Conservation (phyloP, 225 moss, liverwort and hornwort species). For the Marchantia paleacea region DNA sequence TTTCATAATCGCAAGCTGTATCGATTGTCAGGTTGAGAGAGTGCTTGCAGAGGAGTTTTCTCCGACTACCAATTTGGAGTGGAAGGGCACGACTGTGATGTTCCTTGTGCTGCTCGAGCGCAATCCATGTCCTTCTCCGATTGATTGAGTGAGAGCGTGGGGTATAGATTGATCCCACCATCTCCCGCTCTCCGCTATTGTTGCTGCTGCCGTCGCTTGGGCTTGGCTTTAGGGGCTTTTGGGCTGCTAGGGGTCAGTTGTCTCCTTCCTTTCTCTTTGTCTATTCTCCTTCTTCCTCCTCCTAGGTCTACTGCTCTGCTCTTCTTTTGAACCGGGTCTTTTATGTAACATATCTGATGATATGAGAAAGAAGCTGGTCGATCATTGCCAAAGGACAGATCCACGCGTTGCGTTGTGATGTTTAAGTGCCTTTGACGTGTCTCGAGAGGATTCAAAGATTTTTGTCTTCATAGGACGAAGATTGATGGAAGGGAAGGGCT, state of each 20-base stretch:
- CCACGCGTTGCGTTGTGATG: background rate
- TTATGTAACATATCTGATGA: background rate
- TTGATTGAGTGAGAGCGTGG: too few relatives aligned
- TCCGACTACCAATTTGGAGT: background rate
- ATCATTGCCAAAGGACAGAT: background rate
- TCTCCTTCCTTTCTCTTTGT: too few relatives aligned
- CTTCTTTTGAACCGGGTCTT: background rate
- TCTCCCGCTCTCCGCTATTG: background rate
- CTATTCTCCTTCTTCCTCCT: background rate
- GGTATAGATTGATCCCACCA: conserved; percentile 2
- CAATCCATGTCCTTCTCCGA: background rate
- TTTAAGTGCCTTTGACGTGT: background rate
- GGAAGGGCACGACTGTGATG: background rate
- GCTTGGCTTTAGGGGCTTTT: background rate
- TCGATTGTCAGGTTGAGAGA: background rate
- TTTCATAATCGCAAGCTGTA: background rate
- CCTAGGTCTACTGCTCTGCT: too few relatives aligned
- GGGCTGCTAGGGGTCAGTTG: background rate
- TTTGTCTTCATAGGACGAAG: background rate
- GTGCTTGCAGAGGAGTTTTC: background rate
- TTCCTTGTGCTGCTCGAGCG: background rate
- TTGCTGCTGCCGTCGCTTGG: too few relatives aligned
- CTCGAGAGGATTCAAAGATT: background rate
- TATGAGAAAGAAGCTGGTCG: conserved; percentile 5
- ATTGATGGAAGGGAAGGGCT: conserved; percentile 1